These are phyloP conservation scores for Thelonectria blattea DNA, from an alignment of 2,329 filamentous ascomycete species.

Conservation along the genomic window DNA sequence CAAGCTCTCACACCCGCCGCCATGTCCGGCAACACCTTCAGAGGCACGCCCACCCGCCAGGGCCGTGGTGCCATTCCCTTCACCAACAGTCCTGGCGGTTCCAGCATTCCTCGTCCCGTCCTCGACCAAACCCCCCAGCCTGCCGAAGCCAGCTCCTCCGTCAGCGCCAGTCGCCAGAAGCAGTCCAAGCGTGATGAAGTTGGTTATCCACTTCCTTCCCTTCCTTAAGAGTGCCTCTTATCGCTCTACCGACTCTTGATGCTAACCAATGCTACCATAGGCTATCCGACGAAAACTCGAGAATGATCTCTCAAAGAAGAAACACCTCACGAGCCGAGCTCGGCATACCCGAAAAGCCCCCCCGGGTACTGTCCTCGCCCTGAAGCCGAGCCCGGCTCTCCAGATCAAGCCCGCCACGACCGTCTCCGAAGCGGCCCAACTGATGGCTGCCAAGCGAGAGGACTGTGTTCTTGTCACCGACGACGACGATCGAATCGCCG, in stretches of 20 bases:
- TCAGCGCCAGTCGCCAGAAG: conserved; percentile 94
- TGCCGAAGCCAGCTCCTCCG: conserved; percentile 69
- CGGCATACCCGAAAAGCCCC: conserved; percentile 91
- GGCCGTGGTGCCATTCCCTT: conserved; percentile 65
- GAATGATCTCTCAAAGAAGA: conserved; percentile 97
- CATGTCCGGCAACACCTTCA: conserved; percentile 68
- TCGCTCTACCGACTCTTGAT: conserved; percentile 7
- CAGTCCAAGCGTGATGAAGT: conserved; percentile 99
- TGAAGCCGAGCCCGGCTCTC: conserved; percentile 93
- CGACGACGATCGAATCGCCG: conserved; percentile 95
- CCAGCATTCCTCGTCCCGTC: conserved; percentile 75
- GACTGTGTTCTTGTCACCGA: conserved; percentile 98
- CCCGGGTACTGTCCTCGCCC: conserved; percentile 91
- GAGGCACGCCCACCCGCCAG: conserved; percentile 72
- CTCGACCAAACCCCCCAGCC: conserved; percentile 58
- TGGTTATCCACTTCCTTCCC: conserved; percentile 44
- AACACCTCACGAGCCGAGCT: conserved; percentile 76
- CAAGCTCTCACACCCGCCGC: conserved; percentile 31
- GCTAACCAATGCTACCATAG: conserved; percentile 54
- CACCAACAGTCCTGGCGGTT: conserved; percentile 65
- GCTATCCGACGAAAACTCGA: conserved; percentile 97
- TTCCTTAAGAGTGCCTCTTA: conserved; percentile 1
- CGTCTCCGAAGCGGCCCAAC: conserved; percentile 93
- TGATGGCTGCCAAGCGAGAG: conserved; percentile 98
- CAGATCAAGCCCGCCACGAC: conserved; percentile 97